phyloP scores from a whole-genome alignment of 148 eudicot genomes.

The Amaranthus palmeri region DNA sequence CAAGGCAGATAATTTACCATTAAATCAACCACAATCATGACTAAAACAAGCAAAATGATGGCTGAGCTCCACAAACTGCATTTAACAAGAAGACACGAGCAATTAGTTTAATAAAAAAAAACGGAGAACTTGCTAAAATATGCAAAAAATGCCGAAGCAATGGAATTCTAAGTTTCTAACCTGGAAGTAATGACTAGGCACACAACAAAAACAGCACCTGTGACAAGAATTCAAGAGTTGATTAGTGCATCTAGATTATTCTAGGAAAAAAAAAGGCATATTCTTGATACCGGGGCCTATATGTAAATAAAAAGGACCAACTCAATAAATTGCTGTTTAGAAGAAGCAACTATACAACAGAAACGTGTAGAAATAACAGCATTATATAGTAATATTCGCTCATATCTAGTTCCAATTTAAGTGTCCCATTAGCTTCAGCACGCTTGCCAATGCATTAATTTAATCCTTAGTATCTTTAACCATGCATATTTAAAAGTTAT shows the following conservation, averaged over 20 bases:
- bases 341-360: background rate
- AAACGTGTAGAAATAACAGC: background rate
- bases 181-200: slow-evolving; percentile 58
- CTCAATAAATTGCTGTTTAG: background rate
- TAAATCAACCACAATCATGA: slow-evolving; percentile 68
- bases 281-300: background rate
- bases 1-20: slow-evolving; percentile 36
- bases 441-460: no score
- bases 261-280: background rate
- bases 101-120: slow-evolving; percentile 12
- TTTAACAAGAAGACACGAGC: slow-evolving; percentile 10
- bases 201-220: slow-evolving; percentile 70
- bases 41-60: slow-evolving; percentile 54
- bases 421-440: no score
- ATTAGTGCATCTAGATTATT: slow-evolving; percentile 1
- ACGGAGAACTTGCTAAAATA: background rate
- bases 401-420: no score
- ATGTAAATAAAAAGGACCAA: background rate
- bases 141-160: slow-evolving; percentile 2
- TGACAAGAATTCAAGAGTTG: slow-evolving; percentile 10
- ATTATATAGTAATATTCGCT: background rate
- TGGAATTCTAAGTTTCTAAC: slow-evolving; percentile 21
- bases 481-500: no score
- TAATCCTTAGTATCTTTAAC: no score
- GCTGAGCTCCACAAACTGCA: slow-evolving; percentile 71